A percentile compares a stretch with the other conserved stretches of the same genome.
Evolutionary conservation across 1,284 basidiomycete genomes (phyloP).

Genomic region (Termitomyces sp.): DNA sequence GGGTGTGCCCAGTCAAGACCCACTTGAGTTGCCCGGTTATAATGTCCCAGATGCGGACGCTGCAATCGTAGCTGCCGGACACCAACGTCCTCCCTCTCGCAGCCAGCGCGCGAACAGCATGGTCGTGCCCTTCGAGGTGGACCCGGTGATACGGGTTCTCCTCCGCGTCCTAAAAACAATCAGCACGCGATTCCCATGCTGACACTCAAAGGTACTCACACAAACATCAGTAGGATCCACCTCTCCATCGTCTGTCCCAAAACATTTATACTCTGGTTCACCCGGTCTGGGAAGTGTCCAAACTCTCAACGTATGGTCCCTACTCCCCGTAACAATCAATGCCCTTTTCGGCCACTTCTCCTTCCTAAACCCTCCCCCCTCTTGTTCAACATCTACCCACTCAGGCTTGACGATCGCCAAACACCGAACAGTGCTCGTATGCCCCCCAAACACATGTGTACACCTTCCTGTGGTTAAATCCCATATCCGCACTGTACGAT

Average conservation of each 20-base stretch:
- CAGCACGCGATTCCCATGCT: too few relatives aligned
- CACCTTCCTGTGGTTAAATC: conserved; percentile 75
- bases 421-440: conserved; percentile 90
- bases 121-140: conserved; percentile 82
- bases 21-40: conserved; percentile 82
- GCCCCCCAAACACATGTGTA: conserved; percentile 88
- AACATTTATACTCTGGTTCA: conserved; percentile 73
- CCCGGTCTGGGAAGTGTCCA: conserved; percentile 82
- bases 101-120: conserved; percentile 89
- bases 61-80: conserved; percentile 94
- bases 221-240: conserved; percentile 66
- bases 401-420: conserved; percentile 88
- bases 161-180: conserved; percentile 53
- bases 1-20: conserved; percentile 80
- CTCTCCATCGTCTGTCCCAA: conserved; percentile 62
- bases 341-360: conserved; percentile 84
- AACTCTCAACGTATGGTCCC: conserved; percentile 85
- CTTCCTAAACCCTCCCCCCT: conserved; percentile 50
- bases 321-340: conserved; percentile 88
- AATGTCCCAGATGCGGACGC: conserved; percentile 92
- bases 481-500: conserved; percentile 93
- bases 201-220: conserved; percentile 19
- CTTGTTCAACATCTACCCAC: conserved; percentile 64
- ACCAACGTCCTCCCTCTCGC: conserved; percentile 85
- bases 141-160: conserved; percentile 89